These are phyloP conservation scores for Pisolithus orientalis DNA, from an alignment of 768 basidiomycete species.

Conservation along the genomic window DNA sequence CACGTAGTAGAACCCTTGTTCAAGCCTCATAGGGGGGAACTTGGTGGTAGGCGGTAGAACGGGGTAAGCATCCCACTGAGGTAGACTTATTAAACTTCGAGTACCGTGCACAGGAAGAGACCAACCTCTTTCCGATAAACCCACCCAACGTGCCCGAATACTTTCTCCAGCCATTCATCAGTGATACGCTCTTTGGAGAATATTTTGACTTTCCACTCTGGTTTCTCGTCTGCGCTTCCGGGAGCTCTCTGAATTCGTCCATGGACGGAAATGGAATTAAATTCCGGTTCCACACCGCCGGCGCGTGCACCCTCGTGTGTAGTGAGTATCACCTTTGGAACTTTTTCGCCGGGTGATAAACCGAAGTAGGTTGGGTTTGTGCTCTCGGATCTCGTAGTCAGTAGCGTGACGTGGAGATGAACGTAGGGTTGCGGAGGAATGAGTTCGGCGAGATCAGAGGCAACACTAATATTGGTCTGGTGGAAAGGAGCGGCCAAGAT, in stretches of 20 bases:
- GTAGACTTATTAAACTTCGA: slow-evolving; percentile 3
- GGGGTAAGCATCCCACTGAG: slow-evolving; percentile 78
- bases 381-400: slow-evolving; percentile 66
- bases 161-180: slow-evolving; percentile 61
- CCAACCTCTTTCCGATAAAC: slow-evolving; percentile 70
- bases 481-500: slow-evolving; percentile 87
- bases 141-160: slow-evolving; percentile 79
- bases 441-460: slow-evolving; percentile 39
- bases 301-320: slow-evolving; percentile 53
- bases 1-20: slow-evolving; percentile 79
- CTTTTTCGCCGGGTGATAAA: slow-evolving; percentile 33
- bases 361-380: slow-evolving; percentile 68
- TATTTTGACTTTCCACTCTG: slow-evolving; percentile 78
- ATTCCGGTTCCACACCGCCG: slow-evolving; percentile 63
- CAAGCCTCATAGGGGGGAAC: slow-evolving; percentile 78
- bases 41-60: slow-evolving; percentile 55
- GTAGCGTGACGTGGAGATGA: slow-evolving; percentile 80
- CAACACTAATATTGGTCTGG: slow-evolving; percentile 51
- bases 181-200: slow-evolving; percentile 64
- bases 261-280: slow-evolving; percentile 84
- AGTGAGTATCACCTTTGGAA: slow-evolving; percentile 69
- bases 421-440: slow-evolving; percentile 74
- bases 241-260: slow-evolving; percentile 37
- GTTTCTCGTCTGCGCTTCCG: slow-evolving; percentile 17
- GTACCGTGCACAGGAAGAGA: not conserved